Evolutionary conservation across 768 basidiomycete genomes (phyloP), one percentile per base, ranked within the genome.

Genomic region (Dioszegia hungarica): DNA sequence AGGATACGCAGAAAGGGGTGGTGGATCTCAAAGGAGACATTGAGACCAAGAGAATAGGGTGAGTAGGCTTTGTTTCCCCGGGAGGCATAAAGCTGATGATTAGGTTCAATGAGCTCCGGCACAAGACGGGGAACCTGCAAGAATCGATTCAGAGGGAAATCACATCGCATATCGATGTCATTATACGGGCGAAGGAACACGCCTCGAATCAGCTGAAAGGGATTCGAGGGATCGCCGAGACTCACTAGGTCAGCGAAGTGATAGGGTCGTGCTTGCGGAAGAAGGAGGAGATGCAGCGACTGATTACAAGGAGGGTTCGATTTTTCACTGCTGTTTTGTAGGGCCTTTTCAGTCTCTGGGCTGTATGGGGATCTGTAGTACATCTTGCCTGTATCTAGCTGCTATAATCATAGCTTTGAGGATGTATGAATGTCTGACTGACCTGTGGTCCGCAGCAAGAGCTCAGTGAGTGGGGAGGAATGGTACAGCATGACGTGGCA

Each of bases 1-100:
- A 63, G 24, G 64, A 61, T 22, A 72, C 66, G 39, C 68, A 74
- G 31, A 68, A 77, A 51, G 69, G 71, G 19, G 64, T 77, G 75
- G 46, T 64, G 24, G 49, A 51, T 38, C 49, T 51, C 25, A 51
- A 51, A 36, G 49, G 67, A 0, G 66, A 73, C 56, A 57, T 77
- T 11, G 74, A 76, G 48, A 63, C 64, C 17, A 66, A 66, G 29
- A 60, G 62, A 39, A 70, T 76, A 25, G 70, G 58, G 76, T 77
- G 45, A 50, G 73, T 71, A 9, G 8, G 29, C 33, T 40, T 14
- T 22, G 31, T 36, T 40, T 19, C n/a, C 24, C 48, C 12, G 43
- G 14, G 29, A 39, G n/a, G 34, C 1, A 37, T 17, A 22, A 5
- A 45, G 25, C 38, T 51, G 25, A 49, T 28, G 20, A 33, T 20